These are phyloP conservation scores for Talaromyces sp. DNA, from an alignment of 2,329 filamentous ascomycete genomes.

Conservation along the genomic window DNA sequence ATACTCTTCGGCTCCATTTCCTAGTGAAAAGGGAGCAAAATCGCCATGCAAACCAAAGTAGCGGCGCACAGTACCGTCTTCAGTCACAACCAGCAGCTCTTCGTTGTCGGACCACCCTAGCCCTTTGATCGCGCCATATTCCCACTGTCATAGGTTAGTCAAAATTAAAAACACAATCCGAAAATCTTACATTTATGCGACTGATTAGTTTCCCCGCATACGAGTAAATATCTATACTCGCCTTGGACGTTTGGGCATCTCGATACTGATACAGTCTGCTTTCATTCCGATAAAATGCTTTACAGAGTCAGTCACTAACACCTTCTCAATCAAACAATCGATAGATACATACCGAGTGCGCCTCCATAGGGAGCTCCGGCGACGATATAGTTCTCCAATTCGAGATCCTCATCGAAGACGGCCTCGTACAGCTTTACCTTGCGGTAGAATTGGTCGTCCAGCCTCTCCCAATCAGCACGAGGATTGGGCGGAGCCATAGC, in stretches of 20 bases:
- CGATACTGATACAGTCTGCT: slow-evolving; percentile 75
- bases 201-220: slow-evolving; percentile 83
- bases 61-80: slow-evolving; percentile 84
- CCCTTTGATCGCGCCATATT: slow-evolving; percentile 78
- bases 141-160: slow-evolving; percentile 56
- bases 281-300: slow-evolving; percentile 85
- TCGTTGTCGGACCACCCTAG: slow-evolving; percentile 97
- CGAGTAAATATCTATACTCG: slow-evolving; percentile 90
- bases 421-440: slow-evolving; percentile 90
- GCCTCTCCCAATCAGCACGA: slow-evolving; percentile 87
- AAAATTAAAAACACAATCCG: not conserved
- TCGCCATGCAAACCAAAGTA: slow-evolving; percentile 90
- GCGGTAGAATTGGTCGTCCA: slow-evolving; percentile 91
- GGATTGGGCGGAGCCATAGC: slow-evolving; percentile 50
- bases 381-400: slow-evolving; percentile 91
- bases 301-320: not conserved
- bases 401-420: slow-evolving; percentile 86
- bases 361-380: slow-evolving; percentile 89
- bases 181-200: slow-evolving; percentile 55
- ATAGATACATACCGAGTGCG: slow-evolving; percentile 66
- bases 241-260: slow-evolving; percentile 64
- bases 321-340: not conserved
- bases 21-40: slow-evolving; percentile 89
- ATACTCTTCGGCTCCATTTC: slow-evolving; percentile 80
- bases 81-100: slow-evolving; percentile 77